These are phyloP conservation scores for Cucumis hystrix DNA, from an alignment of 306 rosid genomes.

Conservation along the genomic window DNA sequence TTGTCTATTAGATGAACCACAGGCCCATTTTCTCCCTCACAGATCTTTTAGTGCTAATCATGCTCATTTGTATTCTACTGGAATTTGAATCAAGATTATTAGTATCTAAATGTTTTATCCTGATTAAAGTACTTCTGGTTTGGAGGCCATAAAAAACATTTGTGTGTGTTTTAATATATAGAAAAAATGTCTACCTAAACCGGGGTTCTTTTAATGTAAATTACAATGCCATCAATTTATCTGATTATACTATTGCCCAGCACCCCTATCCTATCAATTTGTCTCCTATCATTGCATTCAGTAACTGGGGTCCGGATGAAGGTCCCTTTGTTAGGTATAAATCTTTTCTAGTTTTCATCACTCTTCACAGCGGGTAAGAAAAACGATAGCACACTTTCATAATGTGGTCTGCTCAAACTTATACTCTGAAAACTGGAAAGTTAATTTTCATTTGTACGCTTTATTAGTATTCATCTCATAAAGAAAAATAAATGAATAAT, in stretches of 20 bases:
- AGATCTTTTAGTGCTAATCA: neutral
- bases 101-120: neutral
- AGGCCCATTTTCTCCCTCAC: neutral
- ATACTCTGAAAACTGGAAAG: neutral
- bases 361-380: neutral
- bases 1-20: neutral
- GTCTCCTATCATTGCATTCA: neutral
- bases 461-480: slow-evolving; percentile 14
- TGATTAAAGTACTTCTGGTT: neutral
- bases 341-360: neutral
- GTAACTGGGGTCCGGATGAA: neutral
- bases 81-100: neutral
- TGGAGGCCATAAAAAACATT: neutral
- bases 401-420: neutral
- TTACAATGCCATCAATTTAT: neutral
- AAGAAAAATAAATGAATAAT: too few relatives aligned
- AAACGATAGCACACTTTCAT: neutral
- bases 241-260: neutral
- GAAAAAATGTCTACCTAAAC: too few relatives aligned
- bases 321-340: neutral
- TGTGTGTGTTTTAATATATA: neutral
- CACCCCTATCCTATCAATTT: neutral
- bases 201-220: neutral
- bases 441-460: neutral
- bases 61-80: neutral